Evolutionary conservation across 2,329 filamentous ascomycete genomes (phyloP).

Genomic region (Talaromyces sp.): DNA sequence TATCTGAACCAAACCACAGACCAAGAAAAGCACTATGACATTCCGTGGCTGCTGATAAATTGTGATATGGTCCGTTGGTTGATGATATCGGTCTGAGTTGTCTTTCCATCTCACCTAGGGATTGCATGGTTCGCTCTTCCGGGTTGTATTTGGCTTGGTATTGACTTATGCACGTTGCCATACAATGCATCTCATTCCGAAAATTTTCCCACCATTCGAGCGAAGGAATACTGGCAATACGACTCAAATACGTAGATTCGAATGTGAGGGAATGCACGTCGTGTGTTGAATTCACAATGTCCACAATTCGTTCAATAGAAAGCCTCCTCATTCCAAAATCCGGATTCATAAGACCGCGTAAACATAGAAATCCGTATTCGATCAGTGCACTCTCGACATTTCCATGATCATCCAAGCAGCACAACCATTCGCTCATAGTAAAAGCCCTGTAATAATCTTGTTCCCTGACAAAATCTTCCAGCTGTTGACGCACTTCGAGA

Average conservation of each 20-base stretch:
- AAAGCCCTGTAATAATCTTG: background rate
- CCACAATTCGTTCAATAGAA: background rate
- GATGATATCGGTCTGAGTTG: background rate
- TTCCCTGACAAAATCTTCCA: slow-evolving; percentile 1
- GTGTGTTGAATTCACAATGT: background rate
- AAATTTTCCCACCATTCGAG: background rate
- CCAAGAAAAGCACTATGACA: background rate
- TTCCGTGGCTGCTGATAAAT: background rate
- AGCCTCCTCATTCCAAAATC: background rate
- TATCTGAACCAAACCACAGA: slow-evolving; percentile 1
- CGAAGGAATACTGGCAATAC: background rate
- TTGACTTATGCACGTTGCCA: background rate
- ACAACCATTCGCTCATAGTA: slow-evolving; percentile 8
- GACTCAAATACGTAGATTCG: background rate
- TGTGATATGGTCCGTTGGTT: background rate
- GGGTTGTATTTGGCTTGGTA: background rate
- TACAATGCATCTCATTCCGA: slow-evolving; percentile 4
- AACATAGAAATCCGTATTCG: slow-evolving; percentile 6
- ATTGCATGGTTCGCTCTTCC: background rate
- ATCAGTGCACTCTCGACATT: background rate
- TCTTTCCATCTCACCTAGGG: background rate
- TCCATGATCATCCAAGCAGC: slow-evolving; percentile 4
- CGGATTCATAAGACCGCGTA: slow-evolving; percentile 1
- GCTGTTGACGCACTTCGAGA: background rate
- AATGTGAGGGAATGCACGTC: background rate